Base-by-base conservation (phyloP, 2,329 filamentous ascomycete species). In the Fusarium nodosum region DNA sequence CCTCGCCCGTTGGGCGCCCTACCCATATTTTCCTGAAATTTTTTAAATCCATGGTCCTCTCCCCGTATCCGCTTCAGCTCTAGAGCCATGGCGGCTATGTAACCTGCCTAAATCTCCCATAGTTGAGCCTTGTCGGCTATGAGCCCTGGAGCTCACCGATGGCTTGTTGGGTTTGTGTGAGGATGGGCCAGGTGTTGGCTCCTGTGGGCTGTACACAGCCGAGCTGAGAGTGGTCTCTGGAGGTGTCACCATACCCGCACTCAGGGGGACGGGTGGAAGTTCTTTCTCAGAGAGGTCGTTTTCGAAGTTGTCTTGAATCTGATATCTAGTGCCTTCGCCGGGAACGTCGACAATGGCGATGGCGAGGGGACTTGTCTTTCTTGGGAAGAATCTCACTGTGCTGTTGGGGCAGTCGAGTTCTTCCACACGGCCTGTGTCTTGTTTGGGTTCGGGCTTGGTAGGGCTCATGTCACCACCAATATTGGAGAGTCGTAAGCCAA, bases 401-500 rank as follows among this genome's bases (percentile, higher is more conserved):
- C 60, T 62, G 44, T 76, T 74, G 5, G 78, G 77, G 53, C 75
- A 81, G 39, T 77, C 78, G 34, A 84, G 73, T 51, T 77, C 76
- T 59, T 83, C 78, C 6, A 82, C 78, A 53, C 80, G 79, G 62
- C 56, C 64, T 20, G 57, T 16, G 31, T 75, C 68, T 50, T 69
- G 64, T 24, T 66, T 63, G 11, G 68, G 60, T 4, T 69, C 52
- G 4, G 76, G 65, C 12, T 70, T 71, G 20, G 72, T 44, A 10
- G 70, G 79, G 1, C 80, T 78, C 65, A 87, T 82, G 66, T 87
- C 85, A 16, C 84, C 85, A 18, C 84, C 80, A 33, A 86, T 83
- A 56, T 84, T 88, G 28, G 90, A 92, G 57, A 93, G 82, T 13
- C 90, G 86, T 18, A 93, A 82, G 2, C 90, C 90, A 53, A 93